Conservation (phyloP, 805 yeast genomes). For the Wickerhamiella dianesei region DNA sequence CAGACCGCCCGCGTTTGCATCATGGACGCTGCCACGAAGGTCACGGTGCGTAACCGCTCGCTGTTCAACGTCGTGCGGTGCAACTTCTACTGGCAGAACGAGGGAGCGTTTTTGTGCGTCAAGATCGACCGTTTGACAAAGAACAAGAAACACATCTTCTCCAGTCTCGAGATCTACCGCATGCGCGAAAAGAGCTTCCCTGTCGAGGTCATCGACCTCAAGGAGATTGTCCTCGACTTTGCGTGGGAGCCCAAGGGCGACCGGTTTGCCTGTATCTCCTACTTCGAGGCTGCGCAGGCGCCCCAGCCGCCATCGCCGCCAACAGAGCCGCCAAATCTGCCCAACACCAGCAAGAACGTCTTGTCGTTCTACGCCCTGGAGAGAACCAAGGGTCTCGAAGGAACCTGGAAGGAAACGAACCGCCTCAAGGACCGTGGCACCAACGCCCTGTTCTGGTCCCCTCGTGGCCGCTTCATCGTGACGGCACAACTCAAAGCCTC, state of each 20-base stretch:
- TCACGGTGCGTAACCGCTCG: slow-evolving; percentile 78
- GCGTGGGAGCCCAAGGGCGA: slow-evolving; percentile 95
- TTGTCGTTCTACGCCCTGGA: slow-evolving; percentile 78
- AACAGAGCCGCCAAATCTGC: slow-evolving; percentile 2
- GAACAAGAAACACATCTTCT: slow-evolving; percentile 79
- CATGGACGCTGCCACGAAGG: slow-evolving; percentile 73
- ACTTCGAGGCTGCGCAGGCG: slow-evolving; percentile 30
- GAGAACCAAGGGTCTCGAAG: slow-evolving; percentile 35
- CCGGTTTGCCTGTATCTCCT: slow-evolving; percentile 68
- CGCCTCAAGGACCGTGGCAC: slow-evolving; percentile 46
- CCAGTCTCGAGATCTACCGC: slow-evolving; percentile 85
- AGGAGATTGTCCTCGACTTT: slow-evolving; percentile 74
- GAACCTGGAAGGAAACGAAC: slow-evolving; percentile 49
- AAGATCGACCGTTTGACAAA: slow-evolving; percentile 96
- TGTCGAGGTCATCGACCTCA: slow-evolving; percentile 84
- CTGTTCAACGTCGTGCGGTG: slow-evolving; percentile 89
- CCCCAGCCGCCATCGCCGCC: slow-evolving; percentile 13
- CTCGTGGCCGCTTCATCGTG: slow-evolving; percentile 76
- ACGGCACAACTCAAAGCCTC: slow-evolving; percentile 39
- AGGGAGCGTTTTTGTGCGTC: slow-evolving; percentile 72
- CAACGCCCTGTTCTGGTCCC: slow-evolving; percentile 75
- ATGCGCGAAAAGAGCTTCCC: slow-evolving; percentile 81
- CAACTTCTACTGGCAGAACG: slow-evolving; percentile 86
- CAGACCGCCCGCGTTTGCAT: slow-evolving; percentile 91
- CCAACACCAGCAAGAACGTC: slow-evolving; percentile 30